phyloP scores from a whole-genome alignment of 2,329 filamentous ascomycete genomes.

The Fulvia fulva region DNA sequence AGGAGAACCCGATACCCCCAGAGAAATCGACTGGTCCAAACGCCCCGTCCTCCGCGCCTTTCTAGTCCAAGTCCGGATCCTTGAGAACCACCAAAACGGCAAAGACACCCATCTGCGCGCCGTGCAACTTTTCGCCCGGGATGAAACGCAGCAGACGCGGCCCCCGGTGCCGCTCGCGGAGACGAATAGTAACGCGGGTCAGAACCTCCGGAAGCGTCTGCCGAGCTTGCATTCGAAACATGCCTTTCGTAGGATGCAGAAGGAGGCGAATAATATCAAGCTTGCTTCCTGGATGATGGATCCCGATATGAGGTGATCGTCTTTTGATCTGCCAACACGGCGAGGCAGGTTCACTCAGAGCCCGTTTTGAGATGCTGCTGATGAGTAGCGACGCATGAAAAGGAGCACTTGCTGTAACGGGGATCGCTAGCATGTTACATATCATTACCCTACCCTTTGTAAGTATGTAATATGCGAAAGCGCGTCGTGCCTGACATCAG shows the following conservation, averaged over 20 bases:
- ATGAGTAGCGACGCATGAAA: too few species aligned
- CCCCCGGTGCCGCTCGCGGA: slow-evolving; percentile 10
- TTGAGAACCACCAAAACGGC: slow-evolving; percentile 98
- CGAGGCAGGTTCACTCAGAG: too few species aligned
- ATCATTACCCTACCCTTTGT: background rate
- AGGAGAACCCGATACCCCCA: slow-evolving; percentile 22
- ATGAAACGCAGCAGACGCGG: slow-evolving; percentile 30
- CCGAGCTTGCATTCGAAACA: background rate
- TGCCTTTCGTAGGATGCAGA: background rate
- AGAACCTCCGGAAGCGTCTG: background rate
- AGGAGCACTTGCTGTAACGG: background rate
- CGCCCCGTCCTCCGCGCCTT: slow-evolving; percentile 76
- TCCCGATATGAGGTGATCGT: slow-evolving; percentile 33
- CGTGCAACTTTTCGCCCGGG: slow-evolving; percentile 72
- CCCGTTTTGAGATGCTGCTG: too few species aligned
- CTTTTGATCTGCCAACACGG: too few species aligned
- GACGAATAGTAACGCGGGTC: slow-evolving; percentile 13
- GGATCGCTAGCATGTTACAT: background rate
- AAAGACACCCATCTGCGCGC: slow-evolving; percentile 97
- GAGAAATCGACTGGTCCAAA: slow-evolving; percentile 49
- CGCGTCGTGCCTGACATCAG: background rate
- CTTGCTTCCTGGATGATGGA: slow-evolving; percentile 35
- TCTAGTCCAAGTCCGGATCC: slow-evolving; percentile 82
- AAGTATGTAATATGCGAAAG: background rate
- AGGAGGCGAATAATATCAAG: slow-evolving; percentile 30